Conservation (phyloP, 2,329 filamentous ascomycete genomes). For the Fusarium longipes region DNA sequence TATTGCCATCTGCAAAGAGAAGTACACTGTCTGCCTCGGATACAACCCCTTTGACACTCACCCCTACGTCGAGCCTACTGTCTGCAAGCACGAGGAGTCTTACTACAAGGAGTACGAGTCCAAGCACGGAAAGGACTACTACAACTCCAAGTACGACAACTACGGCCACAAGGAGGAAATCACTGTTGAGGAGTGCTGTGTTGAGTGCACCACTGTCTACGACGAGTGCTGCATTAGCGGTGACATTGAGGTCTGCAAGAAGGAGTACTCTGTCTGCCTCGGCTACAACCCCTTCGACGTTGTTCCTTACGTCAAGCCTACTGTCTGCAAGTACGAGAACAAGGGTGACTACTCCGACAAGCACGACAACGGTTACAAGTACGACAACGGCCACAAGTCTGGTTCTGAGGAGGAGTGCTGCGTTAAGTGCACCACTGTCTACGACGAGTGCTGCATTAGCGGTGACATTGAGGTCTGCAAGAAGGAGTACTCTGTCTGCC, state of each 20-base stretch:
- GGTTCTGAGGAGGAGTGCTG: slow-evolving; percentile 32
- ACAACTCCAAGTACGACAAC: slow-evolving; percentile 21
- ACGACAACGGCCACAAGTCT: neutral
- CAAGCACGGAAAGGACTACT: slow-evolving; percentile 11
- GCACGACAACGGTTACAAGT: neutral
- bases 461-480: slow-evolving; percentile 18
- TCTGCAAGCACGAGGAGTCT: slow-evolving; percentile 33
- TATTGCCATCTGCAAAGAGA: slow-evolving; percentile 18
- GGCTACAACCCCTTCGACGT: slow-evolving; percentile 26
- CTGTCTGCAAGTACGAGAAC: slow-evolving; percentile 25
- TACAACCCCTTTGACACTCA: slow-evolving; percentile 20
- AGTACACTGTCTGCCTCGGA: slow-evolving; percentile 30
- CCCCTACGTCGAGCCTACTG: slow-evolving; percentile 15
- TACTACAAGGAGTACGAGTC: slow-evolving; percentile 27
- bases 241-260: slow-evolving; percentile 18
- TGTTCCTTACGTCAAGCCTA: slow-evolving; percentile 15
- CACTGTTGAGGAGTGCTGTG: slow-evolving; percentile 26
- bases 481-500: slow-evolving; percentile 21
- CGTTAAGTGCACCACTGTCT: slow-evolving; percentile 26
- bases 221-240: slow-evolving; percentile 22
- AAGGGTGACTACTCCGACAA: neutral
- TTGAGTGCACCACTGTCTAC: slow-evolving; percentile 30
- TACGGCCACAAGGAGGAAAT: neutral
- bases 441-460: slow-evolving; percentile 24
- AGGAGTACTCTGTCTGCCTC: slow-evolving; percentile 22